Base-by-base conservation (phyloP, 2,329 filamentous ascomycete genomes). In the Ophiosphaerella herpotricha region DNA sequence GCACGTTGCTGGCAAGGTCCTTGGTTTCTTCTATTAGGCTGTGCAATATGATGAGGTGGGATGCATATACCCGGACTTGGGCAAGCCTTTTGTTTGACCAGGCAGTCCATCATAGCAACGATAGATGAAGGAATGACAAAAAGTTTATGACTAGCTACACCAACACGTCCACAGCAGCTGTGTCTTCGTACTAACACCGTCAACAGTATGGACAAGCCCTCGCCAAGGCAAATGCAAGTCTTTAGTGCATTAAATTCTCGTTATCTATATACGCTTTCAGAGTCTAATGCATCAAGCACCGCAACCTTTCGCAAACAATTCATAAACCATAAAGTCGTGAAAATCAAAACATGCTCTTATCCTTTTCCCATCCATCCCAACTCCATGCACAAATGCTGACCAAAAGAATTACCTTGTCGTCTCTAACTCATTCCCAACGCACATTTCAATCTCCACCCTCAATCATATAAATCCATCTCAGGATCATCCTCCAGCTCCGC, bases 1-100 rank as follows among this genome's bases (percentile, higher is more conserved):
- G 88, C 94, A 99, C 84, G 94, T 97, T 76, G 87, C 93, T 70
- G 94, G 94, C 82, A 99, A 99, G 88, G 90, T 99, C 81, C 90
- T 97, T 72, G 94, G 94, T 73, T 99, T 97, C 88, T 97, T 97
- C 86, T 97, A 97, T 86, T 97, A 94, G 78, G 50, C 50, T 61
- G 46, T 46, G 50, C 52, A 13, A 36, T 49, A 55, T 47, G 51
- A 54, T 60, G 57, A 53, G 53, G 58, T 58, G 60, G 64, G 57
- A 61, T 59, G 52, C 54, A 64, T 63, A 69, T 67, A 67, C 64
- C 64, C 58, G 57, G 59, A 45, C 54, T 58, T 62, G 62, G 60
- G 42, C 59, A 54, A 53, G 45, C 59, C 54, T 46, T 54, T 38
- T 57, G 60, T 58, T 61, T 65, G 56, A 51, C 54, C 63, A 62